These are phyloP conservation scores for Bipolaris zeicola DNA, from an alignment of 2,329 filamentous ascomycete species.

Conservation along the genomic window DNA sequence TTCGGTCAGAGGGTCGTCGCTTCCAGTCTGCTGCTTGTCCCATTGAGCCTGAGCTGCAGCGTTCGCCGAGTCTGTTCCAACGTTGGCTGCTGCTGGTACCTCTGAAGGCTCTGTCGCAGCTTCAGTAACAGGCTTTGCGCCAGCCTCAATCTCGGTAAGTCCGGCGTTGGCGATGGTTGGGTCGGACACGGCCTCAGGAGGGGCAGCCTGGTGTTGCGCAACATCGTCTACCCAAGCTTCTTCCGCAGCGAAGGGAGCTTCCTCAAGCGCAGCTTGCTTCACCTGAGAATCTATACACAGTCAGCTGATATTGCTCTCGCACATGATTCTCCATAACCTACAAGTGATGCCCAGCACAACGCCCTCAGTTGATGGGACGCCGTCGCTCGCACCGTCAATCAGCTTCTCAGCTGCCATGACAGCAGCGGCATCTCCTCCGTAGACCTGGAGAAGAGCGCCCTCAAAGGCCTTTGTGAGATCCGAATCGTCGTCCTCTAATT, in stretches of 20 bases:
- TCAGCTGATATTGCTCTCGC: constrained; percentile 15
- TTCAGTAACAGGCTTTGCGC: constrained; percentile 39
- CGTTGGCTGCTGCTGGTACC: constrained; percentile 46
- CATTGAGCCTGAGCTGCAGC: constrained; percentile 68
- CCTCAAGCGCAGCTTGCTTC: constrained; percentile 57
- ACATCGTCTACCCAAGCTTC: constrained; percentile 58
- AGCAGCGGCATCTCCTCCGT: constrained; percentile 76
- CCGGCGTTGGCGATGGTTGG: constrained; percentile 70
- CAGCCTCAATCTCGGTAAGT: constrained; percentile 67
- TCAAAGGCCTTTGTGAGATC: constrained; percentile 83
- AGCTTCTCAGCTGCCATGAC: constrained; percentile 78
- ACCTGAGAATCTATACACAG: constrained; percentile 60
- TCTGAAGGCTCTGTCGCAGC: constrained; percentile 29
- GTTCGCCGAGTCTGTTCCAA: constrained; percentile 53
- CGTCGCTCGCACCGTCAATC: constrained; percentile 72
- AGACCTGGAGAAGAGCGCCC: constrained; percentile 77
- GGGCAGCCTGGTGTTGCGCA: constrained; percentile 50
- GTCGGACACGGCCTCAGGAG: constrained; percentile 57
- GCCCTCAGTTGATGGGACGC: constrained; percentile 67
- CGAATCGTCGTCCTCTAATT: constrained; percentile 70
- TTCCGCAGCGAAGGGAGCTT: constrained; percentile 61
- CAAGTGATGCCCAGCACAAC: constrained; percentile 72
- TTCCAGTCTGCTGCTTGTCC: constrained; percentile 60
- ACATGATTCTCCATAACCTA: constrained; percentile 52
- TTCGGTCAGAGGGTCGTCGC: constrained; percentile 62